These are phyloP conservation scores for Phoma herbarum DNA, from an alignment of 2,329 filamentous ascomycete genomes.

Conservation along the genomic window DNA sequence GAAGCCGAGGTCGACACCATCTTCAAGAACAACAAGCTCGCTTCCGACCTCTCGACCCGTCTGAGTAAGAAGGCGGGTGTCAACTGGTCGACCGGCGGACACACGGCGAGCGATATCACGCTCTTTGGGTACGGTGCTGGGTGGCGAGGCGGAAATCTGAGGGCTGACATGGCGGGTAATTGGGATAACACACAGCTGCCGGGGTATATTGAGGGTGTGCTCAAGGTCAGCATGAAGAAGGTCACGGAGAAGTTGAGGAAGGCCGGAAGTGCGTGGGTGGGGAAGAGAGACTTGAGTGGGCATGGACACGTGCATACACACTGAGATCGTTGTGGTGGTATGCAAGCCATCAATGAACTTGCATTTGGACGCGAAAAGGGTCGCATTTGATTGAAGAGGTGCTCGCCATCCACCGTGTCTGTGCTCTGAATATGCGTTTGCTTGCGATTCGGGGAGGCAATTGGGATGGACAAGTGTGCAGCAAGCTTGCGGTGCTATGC, in stretches of 20 bases:
- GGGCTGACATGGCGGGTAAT: constrained; percentile 34
- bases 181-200: constrained; percentile 37
- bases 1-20: constrained; percentile 40
- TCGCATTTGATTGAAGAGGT: not conserved
- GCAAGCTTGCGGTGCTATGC: too few species aligned
- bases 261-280: constrained; percentile 26
- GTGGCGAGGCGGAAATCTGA: constrained; percentile 25
- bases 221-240: constrained; percentile 30
- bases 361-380: too few species aligned
- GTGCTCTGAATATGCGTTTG: too few species aligned
- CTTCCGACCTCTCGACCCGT: constrained; percentile 38
- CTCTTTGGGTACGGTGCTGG: constrained; percentile 49
- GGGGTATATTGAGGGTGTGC: constrained; percentile 29
- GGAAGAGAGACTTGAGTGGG: constrained; percentile 14
- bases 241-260: constrained; percentile 32
- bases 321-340: not conserved
- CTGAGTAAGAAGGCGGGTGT: constrained; percentile 46
- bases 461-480: too few species aligned
- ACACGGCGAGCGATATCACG: constrained; percentile 50
- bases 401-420: not conserved
- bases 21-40: constrained; percentile 37
- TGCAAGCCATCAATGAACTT: too few species aligned
- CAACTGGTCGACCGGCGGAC: constrained; percentile 51
- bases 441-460: too few species aligned
- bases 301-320: constrained; percentile 20